Percentiles rank a stretch among this genome's conserved stretches.
Conservation (phyloP, 169 alveolate species). For the Plasmodium chabaudi region DNA sequence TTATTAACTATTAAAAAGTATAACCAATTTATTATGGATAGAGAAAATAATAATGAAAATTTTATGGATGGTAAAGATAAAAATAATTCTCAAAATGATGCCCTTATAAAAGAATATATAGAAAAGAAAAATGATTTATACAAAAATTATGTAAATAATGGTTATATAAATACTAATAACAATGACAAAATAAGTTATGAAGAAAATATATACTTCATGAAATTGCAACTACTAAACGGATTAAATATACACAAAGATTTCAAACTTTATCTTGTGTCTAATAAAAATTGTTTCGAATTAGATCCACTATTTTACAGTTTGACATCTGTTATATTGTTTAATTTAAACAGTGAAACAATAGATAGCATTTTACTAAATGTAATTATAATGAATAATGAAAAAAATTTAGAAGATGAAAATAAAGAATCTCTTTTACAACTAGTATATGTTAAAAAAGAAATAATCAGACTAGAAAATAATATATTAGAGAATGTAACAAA, state of each 20-base stretch:
- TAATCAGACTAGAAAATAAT: conserved; percentile 58
- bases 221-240: conserved; percentile 26
- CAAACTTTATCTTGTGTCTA: conserved; percentile 57
- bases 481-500: conserved; percentile 68
- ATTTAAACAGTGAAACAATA: conserved; percentile 48
- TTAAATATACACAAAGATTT: conserved; percentile 47
- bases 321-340: conserved; percentile 50
- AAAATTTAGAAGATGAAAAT: conserved; percentile 48
- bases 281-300: conserved; percentile 57
- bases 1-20: conserved; percentile 61
- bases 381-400: conserved; percentile 60
- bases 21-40: conserved; percentile 45
- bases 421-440: conserved; percentile 60
- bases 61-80: not conserved
- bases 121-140: conserved; percentile 16
- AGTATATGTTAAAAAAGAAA: conserved; percentile 61
- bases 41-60: conserved; percentile 6
- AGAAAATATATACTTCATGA: conserved; percentile 40
- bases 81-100: conserved; percentile 20
- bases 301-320: conserved; percentile 41
- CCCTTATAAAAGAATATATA: conserved; percentile 35
- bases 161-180: not conserved
- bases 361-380: conserved; percentile 63
- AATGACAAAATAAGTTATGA: conserved; percentile 8
- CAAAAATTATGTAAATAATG: not conserved